Evolutionary conservation across 371 early-diverging fungal genomes (phyloP).

Genomic region (Globomyces sp.): DNA sequence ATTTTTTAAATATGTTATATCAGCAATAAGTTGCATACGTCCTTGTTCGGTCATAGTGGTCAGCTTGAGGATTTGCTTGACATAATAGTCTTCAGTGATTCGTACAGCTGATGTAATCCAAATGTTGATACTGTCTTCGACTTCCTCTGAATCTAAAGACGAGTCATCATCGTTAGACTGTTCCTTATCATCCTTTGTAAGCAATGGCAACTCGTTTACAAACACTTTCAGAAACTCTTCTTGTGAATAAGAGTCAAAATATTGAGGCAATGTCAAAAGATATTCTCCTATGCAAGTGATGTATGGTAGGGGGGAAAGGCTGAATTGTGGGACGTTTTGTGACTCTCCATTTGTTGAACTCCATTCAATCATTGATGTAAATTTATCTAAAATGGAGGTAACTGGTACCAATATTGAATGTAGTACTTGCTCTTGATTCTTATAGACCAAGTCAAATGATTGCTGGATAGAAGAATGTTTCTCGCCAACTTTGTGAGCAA

Average conservation of each 20-base stretch:
- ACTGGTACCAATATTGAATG: neutral
- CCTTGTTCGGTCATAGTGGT: constrained; percentile 48
- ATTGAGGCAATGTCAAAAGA: constrained; percentile 65
- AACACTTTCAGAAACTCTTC: constrained; percentile 52
- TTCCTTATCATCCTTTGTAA: constrained; percentile 27
- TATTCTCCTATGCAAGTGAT: constrained; percentile 69
- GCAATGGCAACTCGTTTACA: constrained; percentile 58
- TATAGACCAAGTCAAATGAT: neutral
- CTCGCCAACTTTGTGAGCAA: no score
- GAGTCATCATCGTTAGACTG: neutral
- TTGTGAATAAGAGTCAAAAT: constrained; percentile 66
- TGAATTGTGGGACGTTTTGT: constrained; percentile 54
- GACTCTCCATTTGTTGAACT: neutral
- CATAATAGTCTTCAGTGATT: constrained; percentile 52
- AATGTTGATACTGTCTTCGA: constrained; percentile 55
- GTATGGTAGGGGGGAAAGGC: constrained; percentile 61
- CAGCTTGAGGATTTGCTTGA: constrained; percentile 41
- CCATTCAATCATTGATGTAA: constrained; percentile 20
- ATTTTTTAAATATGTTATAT: constrained; percentile 62
- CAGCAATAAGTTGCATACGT: constrained; percentile 55
- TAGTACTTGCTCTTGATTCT: neutral
- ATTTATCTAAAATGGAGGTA: neutral
- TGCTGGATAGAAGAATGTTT: no score
- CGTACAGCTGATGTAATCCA: constrained; percentile 70
- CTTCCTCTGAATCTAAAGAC: constrained; percentile 29